Evolutionary conservation across 2,329 filamentous ascomycete species (phyloP), one percentile per base, ranked within the genome.

Genomic region (Balansia obtecta): DNA sequence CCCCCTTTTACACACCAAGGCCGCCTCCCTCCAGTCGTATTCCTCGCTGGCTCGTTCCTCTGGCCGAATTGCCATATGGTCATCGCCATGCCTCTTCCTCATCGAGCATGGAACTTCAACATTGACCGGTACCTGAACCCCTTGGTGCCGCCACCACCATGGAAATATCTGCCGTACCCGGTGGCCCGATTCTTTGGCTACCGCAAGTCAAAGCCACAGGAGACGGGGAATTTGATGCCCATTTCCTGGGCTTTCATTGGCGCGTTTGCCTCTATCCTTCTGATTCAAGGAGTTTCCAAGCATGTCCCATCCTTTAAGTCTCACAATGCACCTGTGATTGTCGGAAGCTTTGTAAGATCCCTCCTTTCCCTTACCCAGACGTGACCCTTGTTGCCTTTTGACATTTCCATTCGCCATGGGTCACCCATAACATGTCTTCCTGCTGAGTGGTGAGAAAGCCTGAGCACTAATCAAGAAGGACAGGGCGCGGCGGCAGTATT

Each of bases 91-190:
- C 34, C 40, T 15, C 57, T 60, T 52, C 50, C 56, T 42, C 49
- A 55, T 15, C 50, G 53, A 33, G 54, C 54, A 34, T 75, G 72
- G 68, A 73, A 83, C 60, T 80, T 94, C 66, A 80, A 93, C 66
- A 77, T 95, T 55, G 89, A 95, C 71, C 68, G 67, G n/a, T 80
- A 83, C 62, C 63, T 94, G 47, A 88, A 91, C 63, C 84, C 75
- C 2, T 72, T 80, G 53, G 61, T 94, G 22, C 85, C 85, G 9
- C 70, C 76, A 13, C 83, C 84, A 40, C 79, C 77, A 57, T 76
- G 87, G 63, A 68, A 75, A 30, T 68, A 71, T 43, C 61, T 95
- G 1, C 89, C 88, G 0, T 71, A 71, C 45, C 76, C 77, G 0
- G 61, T 93, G 18, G 77, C 86, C 18, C 77, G 80, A 56, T 85